These are phyloP conservation scores for Tricholoma furcatifolium DNA, from an alignment of 768 basidiomycete genomes.

Conservation along the genomic window DNA sequence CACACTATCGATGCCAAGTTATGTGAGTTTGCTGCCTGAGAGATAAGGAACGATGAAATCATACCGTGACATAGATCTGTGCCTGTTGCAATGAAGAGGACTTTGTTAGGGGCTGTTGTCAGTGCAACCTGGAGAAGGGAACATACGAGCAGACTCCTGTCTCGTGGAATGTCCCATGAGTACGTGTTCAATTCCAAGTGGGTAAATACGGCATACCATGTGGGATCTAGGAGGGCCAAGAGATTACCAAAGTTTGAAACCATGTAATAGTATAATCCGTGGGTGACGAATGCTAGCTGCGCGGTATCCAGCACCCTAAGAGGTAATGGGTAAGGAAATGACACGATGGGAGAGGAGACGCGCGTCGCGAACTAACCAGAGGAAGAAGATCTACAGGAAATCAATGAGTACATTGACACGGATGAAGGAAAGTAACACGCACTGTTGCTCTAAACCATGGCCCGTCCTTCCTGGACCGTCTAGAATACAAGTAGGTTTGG, in stretches of 20 bases:
- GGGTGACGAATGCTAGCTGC: slow-evolving; percentile 14
- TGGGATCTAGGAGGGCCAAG: neutral
- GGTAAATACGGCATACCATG: neutral
- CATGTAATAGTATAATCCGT: slow-evolving; percentile 16
- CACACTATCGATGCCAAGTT: neutral
- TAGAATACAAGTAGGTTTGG: no score
- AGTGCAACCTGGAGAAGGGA: neutral
- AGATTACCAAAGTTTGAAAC: slow-evolving; percentile 15
- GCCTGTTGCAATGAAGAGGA: neutral
- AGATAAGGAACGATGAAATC: neutral
- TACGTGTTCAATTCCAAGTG: neutral
- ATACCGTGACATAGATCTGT: slow-evolving; percentile 15
- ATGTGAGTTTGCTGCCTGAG: neutral
- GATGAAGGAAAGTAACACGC: no score
- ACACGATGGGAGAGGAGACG: neutral
- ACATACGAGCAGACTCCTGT: slow-evolving; percentile 15
- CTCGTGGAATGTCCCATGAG: neutral
- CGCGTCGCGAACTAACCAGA: slow-evolving; percentile 8
- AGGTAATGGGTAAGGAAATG: neutral
- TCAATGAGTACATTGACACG: no score
- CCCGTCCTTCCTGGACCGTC: no score
- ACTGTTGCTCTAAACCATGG: no score
- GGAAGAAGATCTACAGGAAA: slow-evolving; percentile 9
- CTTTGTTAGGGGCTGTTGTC: neutral
- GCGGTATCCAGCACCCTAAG: slow-evolving; percentile 16